Conservation (phyloP, 2,329 filamentous ascomycete species). For the Talaromyces atroroseus region DNA sequence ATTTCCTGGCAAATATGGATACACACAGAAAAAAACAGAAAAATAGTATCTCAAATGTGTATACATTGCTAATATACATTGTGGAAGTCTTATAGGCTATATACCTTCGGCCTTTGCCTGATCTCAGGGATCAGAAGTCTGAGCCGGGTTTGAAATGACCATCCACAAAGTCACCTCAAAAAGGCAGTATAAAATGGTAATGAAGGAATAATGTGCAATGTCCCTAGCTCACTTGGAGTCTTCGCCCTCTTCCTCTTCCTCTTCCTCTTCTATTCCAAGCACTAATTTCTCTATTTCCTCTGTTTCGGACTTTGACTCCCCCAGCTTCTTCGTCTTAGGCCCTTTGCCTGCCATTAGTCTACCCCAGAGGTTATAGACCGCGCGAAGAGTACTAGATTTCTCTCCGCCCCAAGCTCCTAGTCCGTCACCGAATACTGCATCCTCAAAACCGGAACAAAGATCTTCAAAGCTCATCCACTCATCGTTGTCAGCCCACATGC, state of each 20-base stretch:
- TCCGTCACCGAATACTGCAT: conserved; percentile 45
- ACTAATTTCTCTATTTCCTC: conserved; percentile 12
- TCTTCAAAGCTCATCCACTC: conserved; percentile 48
- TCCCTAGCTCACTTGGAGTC: neutral
- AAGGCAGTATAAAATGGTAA: neutral
- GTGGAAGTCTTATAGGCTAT: neutral
- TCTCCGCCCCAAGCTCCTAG: conserved; percentile 39
- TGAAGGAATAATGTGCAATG: neutral
- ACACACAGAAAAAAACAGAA: neutral
- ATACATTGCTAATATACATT: neutral
- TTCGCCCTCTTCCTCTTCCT: conserved; percentile 11
- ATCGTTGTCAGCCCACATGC: conserved; percentile 48
- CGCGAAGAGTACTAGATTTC: conserved; percentile 23
- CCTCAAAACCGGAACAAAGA: conserved; percentile 41
- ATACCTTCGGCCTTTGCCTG: neutral
- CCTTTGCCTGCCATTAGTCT: conserved; percentile 31
- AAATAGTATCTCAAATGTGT: neutral
- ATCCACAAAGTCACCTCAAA: neutral
- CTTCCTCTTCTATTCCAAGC: conserved; percentile 13
- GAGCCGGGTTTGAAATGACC: neutral
- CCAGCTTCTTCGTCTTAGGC: conserved; percentile 17
- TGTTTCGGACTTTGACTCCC: conserved; percentile 12
- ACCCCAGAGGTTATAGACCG: conserved; percentile 36
- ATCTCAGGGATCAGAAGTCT: neutral
- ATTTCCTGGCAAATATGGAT: neutral